Conservation (phyloP, 148 eudicot genomes). For the Nepenthes mirabilis region DNA sequence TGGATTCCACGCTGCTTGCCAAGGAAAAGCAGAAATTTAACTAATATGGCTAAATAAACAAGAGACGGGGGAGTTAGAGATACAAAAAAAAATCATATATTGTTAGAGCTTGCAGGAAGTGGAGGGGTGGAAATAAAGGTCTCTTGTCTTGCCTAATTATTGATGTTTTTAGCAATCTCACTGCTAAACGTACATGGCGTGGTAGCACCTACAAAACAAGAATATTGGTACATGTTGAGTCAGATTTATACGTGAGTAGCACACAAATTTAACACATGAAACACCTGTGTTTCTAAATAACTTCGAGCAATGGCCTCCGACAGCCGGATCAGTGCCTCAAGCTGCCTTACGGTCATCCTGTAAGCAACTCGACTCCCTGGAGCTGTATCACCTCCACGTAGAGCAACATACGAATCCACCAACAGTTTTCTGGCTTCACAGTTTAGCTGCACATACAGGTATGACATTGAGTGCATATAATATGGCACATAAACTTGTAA, state of each 20-base stretch:
- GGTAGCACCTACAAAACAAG: slow-evolving; percentile 47
- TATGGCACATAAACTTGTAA: background rate
- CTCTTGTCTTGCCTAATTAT: slow-evolving; percentile 52
- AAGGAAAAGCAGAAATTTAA: slow-evolving; percentile 6
- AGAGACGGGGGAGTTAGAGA: background rate
- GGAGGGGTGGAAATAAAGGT: background rate
- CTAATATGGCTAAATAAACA: background rate
- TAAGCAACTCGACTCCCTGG: slow-evolving; percentile 97
- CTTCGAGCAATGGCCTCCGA: slow-evolving; percentile 93
- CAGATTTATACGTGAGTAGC: background rate
- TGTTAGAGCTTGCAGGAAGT: background rate
- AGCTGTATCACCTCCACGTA: slow-evolving; percentile 82
- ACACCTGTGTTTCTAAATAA: slow-evolving; percentile 63
- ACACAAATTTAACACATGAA: slow-evolving; percentile 1
- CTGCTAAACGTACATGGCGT: slow-evolving; percentile 77
- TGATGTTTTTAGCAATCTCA: slow-evolving; percentile 78
- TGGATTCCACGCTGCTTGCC: slow-evolving; percentile 83
- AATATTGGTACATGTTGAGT: slow-evolving; percentile 6
- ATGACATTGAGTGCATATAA: background rate
- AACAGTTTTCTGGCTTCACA: slow-evolving; percentile 71
- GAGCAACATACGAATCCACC: slow-evolving; percentile 82
- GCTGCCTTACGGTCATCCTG: slow-evolving; percentile 97
- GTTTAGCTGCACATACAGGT: slow-evolving; percentile 39
- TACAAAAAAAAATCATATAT: background rate
- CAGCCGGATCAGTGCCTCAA: slow-evolving; percentile 87